Percentiles rank a stretch among this genome's conserved stretches.
These are phyloP conservation scores for Elsinoe batatas DNA, from an alignment of 2,329 filamentous ascomycete genomes.

Conservation along the genomic window DNA sequence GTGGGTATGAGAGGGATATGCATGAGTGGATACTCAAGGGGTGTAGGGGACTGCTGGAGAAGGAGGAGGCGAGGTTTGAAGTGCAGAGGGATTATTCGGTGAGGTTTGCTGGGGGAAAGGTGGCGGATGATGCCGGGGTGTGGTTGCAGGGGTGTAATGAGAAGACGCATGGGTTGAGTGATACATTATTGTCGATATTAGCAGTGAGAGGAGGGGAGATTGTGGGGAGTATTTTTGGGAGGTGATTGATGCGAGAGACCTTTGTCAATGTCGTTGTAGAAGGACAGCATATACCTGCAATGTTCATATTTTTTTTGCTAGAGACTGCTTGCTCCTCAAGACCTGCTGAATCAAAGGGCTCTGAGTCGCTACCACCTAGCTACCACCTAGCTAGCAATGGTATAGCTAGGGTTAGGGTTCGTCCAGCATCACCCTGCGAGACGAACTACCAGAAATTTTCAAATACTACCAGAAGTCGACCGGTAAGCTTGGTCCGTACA, in stretches of 20 bases:
- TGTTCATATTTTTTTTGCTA: background rate
- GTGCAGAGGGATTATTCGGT: slow-evolving; percentile 73
- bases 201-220: slow-evolving; percentile 29
- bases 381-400: background rate
- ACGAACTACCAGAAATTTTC: too few species aligned
- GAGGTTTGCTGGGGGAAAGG: slow-evolving; percentile 55
- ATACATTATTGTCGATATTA: slow-evolving; percentile 29
- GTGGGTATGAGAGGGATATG: slow-evolving; percentile 69
- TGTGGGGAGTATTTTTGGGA: slow-evolving; percentile 29
- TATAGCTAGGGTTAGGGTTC: slow-evolving; percentile 6
- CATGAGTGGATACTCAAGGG: slow-evolving; percentile 66
- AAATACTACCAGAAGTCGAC: too few species aligned
- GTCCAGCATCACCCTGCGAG: too few species aligned
- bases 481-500: too few species aligned
- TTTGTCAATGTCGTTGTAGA: background rate
- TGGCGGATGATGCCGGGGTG: slow-evolving; percentile 65
- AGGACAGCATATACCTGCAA: background rate
- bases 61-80: slow-evolving; percentile 45
- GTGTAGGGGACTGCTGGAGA: slow-evolving; percentile 56
- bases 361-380: too few species aligned
- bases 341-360: too few species aligned
- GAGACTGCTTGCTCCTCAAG: background rate
- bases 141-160: slow-evolving; percentile 95
- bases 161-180: slow-evolving; percentile 61
- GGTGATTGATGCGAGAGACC: background rate